Conservation (phyloP, 768 basidiomycete species). For the Lyophyllum atratum region DNA sequence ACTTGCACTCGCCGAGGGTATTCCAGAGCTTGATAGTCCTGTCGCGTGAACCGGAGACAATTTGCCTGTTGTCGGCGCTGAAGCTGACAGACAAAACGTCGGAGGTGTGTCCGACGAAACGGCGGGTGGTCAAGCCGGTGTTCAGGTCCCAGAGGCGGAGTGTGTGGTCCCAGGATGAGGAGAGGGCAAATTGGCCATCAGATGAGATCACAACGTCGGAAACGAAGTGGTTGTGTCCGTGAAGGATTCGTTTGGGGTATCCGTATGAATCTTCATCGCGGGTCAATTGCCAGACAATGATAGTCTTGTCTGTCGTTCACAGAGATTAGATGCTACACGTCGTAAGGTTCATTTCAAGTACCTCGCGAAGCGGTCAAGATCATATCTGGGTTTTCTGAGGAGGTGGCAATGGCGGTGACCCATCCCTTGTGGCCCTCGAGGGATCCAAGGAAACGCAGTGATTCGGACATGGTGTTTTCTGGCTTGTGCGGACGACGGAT, state of each 20-base stretch:
- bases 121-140: slow-evolving; percentile 93
- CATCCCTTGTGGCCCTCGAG: slow-evolving; percentile 94
- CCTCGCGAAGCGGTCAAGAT: slow-evolving; percentile 98
- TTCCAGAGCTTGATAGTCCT: slow-evolving; percentile 99
- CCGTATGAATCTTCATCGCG: slow-evolving; percentile 91
- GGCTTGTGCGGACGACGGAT: slow-evolving; percentile 32
- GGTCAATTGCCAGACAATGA: slow-evolving; percentile 99
- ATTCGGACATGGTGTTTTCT: slow-evolving; percentile 69
- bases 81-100: slow-evolving; percentile 99
- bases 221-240: slow-evolving; percentile 99
- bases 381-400: slow-evolving; percentile 98
- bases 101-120: slow-evolving; percentile 97
- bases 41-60: slow-evolving; percentile 98
- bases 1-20: slow-evolving; percentile 99
- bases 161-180: slow-evolving; percentile 99
- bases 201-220: slow-evolving; percentile 99
- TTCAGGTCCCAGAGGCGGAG: slow-evolving; percentile 99
- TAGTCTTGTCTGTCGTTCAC: slow-evolving; percentile 85
- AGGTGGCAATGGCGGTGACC: slow-evolving; percentile 98
- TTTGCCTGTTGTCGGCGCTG: slow-evolving; percentile 99
- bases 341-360: slow-evolving; percentile 36
- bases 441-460: slow-evolving; percentile 89
- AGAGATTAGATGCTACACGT: slow-evolving; percentile 17
- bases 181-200: slow-evolving; percentile 98
- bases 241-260: slow-evolving; percentile 95